Conservation (phyloP, 257 asterid genomes). For the Echium plantagineum region DNA sequence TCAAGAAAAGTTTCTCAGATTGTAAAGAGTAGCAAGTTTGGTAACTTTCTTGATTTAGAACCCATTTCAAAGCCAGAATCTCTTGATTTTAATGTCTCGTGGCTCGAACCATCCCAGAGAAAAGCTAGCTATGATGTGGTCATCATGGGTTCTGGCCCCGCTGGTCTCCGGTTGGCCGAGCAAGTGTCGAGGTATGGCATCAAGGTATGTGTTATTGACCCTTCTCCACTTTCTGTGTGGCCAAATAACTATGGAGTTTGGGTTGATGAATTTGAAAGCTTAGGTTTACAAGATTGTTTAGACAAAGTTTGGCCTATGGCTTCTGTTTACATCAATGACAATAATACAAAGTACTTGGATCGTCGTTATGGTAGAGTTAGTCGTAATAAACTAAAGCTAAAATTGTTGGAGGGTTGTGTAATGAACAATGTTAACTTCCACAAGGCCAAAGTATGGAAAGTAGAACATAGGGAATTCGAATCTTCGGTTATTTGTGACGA, state of each 20-base stretch:
- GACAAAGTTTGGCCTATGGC: slow-evolving; percentile 71
- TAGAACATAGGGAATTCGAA: slow-evolving; percentile 62
- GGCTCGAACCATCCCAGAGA: slow-evolving; percentile 34
- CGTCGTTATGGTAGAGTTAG: slow-evolving; percentile 70
- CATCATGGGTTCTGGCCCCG: slow-evolving; percentile 87
- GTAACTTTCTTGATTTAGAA: slow-evolving; percentile 57
- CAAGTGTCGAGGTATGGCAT: slow-evolving; percentile 57
- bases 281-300: slow-evolving; percentile 62
- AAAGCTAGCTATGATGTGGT: slow-evolving; percentile 52
- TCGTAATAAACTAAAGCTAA: slow-evolving; percentile 50
- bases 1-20: slow-evolving; percentile 15
- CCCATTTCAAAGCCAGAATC: slow-evolving; percentile 51
- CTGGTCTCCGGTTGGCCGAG: slow-evolving; percentile 81
- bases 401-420: slow-evolving; percentile 44
- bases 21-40: slow-evolving; percentile 20
- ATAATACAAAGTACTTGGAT: slow-evolving; percentile 50
- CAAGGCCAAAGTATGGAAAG: slow-evolving; percentile 51
- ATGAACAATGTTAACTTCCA: slow-evolving; percentile 50
- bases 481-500: slow-evolving; percentile 62
- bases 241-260: slow-evolving; percentile 88
- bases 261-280: slow-evolving; percentile 74
- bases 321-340: slow-evolving; percentile 43
- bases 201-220: slow-evolving; percentile 76
- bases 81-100: slow-evolving; percentile 44
- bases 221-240: slow-evolving; percentile 87